Evolutionary conservation across 2,329 filamentous ascomycete species (phyloP).

Genomic region (Penicillium sp.): DNA sequence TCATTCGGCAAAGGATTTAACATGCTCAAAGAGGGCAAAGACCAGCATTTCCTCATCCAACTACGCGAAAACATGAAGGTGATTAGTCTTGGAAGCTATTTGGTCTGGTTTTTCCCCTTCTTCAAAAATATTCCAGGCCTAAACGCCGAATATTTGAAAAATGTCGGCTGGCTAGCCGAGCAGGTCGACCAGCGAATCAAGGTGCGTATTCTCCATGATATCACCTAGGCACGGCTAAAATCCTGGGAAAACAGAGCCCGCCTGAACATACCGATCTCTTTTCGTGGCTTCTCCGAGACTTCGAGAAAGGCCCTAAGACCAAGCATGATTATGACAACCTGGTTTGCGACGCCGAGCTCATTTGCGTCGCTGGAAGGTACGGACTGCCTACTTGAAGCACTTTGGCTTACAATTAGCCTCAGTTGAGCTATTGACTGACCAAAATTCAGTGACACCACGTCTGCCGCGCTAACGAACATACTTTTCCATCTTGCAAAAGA

Average conservation of each 20-base stretch:
- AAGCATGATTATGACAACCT: conserved; percentile 11
- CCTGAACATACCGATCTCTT: conserved; percentile 18
- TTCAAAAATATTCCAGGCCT: conserved; percentile 19
- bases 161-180: conserved; percentile 4
- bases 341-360: conserved; percentile 19
- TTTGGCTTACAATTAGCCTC: too few species aligned
- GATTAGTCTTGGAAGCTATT: conserved; percentile 18
- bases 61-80: conserved; percentile 18
- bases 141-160: conserved; percentile 14
- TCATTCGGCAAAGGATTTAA: conserved; percentile 38
- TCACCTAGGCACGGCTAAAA: neutral
- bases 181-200: neutral
- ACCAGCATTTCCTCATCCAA: conserved; percentile 20
- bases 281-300: neutral
- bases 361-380: conserved; percentile 29
- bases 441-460: conserved; percentile 5
- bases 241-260: conserved; percentile 6
- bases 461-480: neutral
- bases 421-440: too few species aligned
- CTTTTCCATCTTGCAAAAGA: conserved; percentile 3
- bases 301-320: conserved; percentile 8
- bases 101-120: conserved; percentile 25
- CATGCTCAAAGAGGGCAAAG: conserved; percentile 28
- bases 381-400: conserved; percentile 2
- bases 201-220: neutral